A percentile compares a stretch with the other conserved stretches of the same genome.
Evolutionary conservation across 1,139 yeast genomes (phyloP).

Genomic region (Taphrina deformans): DNA sequence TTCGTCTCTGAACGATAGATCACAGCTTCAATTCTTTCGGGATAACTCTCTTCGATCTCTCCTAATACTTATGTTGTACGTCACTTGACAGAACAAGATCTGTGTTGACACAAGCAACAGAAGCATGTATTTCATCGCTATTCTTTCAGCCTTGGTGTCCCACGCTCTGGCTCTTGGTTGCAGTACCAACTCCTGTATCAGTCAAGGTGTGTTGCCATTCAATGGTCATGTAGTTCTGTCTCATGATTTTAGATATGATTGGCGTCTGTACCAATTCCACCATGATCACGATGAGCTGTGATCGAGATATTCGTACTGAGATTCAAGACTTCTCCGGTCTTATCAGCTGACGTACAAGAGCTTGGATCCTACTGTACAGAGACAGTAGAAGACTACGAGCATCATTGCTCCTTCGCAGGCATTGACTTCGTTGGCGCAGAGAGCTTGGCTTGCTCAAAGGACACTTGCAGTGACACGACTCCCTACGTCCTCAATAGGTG

Average conservation of each 20-base stretch:
- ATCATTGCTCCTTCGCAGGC: background rate
- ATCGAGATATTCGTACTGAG: slow-evolving; percentile 3
- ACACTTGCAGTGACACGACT: slow-evolving; percentile 1
- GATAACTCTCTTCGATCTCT: background rate
- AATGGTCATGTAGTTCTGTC: background rate
- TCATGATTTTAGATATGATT: background rate
- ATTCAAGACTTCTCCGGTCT: background rate
- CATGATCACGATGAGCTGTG: slow-evolving; percentile 1
- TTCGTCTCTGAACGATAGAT: background rate
- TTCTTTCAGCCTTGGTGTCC: too few species aligned
- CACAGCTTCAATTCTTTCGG: background rate
- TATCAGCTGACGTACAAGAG: background rate
- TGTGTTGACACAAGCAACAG: too few species aligned
- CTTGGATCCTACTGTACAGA: slow-evolving; percentile 1
- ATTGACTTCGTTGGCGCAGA: background rate
- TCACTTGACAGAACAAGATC: too few species aligned
- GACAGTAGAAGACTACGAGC: background rate
- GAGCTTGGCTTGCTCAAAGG: slow-evolving; percentile 1
- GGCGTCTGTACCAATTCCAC: slow-evolving; percentile 16
- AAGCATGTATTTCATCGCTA: too few species aligned
- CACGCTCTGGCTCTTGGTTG: background rate
- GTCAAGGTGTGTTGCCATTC: background rate
- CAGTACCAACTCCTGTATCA: background rate
- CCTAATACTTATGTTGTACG: background rate
- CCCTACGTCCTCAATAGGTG: slow-evolving; percentile 5